Percentiles rank a stretch among this genome's conserved stretches.
phyloP scores from a whole-genome alignment of 163 green algal species.

The Chloromonas sp. region DNA sequence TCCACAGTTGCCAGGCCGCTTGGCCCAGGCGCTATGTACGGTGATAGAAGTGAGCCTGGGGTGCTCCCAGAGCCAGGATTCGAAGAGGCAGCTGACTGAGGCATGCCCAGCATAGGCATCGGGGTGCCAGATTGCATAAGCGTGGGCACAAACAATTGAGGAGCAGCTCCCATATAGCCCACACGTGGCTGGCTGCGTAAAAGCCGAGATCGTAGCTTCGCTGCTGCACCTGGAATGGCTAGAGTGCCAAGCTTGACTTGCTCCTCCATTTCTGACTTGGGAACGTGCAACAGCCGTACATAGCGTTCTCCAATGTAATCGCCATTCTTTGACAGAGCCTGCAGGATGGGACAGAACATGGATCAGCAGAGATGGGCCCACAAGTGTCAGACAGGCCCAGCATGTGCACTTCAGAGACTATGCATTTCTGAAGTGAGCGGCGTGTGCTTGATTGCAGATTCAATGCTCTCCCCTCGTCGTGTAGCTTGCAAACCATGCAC shows the following conservation, averaged over 20 bases:
- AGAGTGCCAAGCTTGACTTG: conserved; percentile 51
- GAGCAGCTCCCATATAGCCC: neutral
- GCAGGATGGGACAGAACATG: neutral
- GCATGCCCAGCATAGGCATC: too few species aligned
- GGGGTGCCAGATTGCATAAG: too few species aligned
- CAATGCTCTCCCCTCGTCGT: neutral
- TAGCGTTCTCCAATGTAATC: conserved; percentile 66
- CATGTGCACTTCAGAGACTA: neutral
- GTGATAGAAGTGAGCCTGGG: too few species aligned
- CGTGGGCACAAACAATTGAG: too few species aligned
- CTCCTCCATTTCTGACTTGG: conserved; percentile 60
- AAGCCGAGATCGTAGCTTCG: conserved; percentile 34
- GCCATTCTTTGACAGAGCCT: conserved; percentile 58
- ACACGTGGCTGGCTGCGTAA: neutral
- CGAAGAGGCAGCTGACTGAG: too few species aligned
- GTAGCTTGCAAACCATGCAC: too few species aligned
- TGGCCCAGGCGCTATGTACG: too few species aligned
- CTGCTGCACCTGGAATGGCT: conserved; percentile 43
- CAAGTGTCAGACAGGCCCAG: neutral
- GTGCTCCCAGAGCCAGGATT: too few species aligned
- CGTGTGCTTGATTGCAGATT: neutral
- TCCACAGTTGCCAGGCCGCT: too few species aligned
- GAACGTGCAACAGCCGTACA: conserved; percentile 62
- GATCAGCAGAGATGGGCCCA: neutral
- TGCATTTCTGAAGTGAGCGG: neutral